Evolutionary conservation across 257 asterid genomes (phyloP).

Genomic region (Ballota nigra): DNA sequence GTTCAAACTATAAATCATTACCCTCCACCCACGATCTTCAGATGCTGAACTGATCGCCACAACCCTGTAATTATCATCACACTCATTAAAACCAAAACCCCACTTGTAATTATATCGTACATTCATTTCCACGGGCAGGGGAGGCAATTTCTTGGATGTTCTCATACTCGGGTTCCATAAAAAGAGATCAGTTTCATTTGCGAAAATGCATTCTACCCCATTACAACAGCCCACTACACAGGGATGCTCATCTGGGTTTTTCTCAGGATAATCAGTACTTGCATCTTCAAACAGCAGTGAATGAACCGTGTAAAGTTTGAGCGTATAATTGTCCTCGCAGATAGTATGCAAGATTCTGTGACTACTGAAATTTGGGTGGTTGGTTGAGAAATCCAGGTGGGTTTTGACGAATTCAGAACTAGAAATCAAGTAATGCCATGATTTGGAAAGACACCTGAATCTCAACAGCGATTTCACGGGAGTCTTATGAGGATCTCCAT

Average conservation of each 20-base stretch:
- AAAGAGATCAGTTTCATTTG: constrained; percentile 25
- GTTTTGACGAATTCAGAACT: constrained; percentile 30
- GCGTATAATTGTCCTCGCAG: constrained; percentile 13
- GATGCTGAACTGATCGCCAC: no score
- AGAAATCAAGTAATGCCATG: constrained; percentile 40
- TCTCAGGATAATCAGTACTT: constrained; percentile 29
- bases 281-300: constrained; percentile 25
- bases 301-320: constrained; percentile 31
- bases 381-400: constrained; percentile 32
- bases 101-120: no score
- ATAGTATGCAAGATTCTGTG: constrained; percentile 31
- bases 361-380: neutral
- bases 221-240: constrained; percentile 41
- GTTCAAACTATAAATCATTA: no score
- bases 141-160: constrained; percentile 32
- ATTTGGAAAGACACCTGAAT: constrained; percentile 48
- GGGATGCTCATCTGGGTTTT: constrained; percentile 19
- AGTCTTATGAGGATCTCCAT: constrained; percentile 44
- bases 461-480: constrained; percentile 46
- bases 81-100: no score
- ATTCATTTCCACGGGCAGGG: no score
- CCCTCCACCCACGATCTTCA: no score
- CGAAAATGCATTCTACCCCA: constrained; percentile 42
- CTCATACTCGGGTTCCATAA: constrained; percentile 54
- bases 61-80: no score